Conservation (phyloP, 495 filamentous ascomycete genomes). For the Sordaria brevicollis region DNA sequence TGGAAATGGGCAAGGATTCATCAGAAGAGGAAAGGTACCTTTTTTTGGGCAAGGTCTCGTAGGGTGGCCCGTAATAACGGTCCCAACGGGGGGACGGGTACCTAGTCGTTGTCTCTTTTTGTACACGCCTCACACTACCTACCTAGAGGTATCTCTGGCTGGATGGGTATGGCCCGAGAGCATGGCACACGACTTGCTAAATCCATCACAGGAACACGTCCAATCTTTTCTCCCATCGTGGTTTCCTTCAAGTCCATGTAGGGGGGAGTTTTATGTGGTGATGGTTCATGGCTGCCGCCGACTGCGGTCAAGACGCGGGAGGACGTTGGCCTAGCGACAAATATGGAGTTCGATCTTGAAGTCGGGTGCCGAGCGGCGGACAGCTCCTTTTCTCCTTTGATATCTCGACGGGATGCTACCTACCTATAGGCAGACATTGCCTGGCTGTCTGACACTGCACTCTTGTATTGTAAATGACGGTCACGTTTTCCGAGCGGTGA, state of each 20-base stretch:
- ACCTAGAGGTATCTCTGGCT: no score
- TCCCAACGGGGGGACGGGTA: background rate
- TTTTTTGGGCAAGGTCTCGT: constrained; percentile 6
- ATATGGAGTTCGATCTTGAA: background rate
- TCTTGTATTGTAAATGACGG: background rate
- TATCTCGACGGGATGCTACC: background rate
- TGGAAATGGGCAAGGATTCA: constrained; percentile 7
- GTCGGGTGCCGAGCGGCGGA: background rate
- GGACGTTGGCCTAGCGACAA: background rate
- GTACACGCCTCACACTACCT: background rate
- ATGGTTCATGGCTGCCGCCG: background rate
- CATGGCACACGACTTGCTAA: background rate
- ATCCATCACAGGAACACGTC: background rate
- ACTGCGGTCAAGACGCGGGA: background rate
- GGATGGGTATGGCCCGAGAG: background rate
- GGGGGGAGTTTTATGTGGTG: background rate
- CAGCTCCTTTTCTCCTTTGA: background rate
- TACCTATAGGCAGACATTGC: background rate
- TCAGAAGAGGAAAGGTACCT: constrained; percentile 2
- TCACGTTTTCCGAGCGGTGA: background rate
- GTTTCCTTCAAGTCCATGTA: background rate
- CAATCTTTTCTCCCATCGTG: background rate
- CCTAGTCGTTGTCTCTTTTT: background rate
- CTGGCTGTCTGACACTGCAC: background rate
- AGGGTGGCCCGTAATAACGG: constrained; percentile 4